Percentiles rank a stretch among this genome's conserved stretches.
These are phyloP conservation scores for Populus hybrid DNA, from an alignment of 441 rosid genomes.

Conservation along the genomic window DNA sequence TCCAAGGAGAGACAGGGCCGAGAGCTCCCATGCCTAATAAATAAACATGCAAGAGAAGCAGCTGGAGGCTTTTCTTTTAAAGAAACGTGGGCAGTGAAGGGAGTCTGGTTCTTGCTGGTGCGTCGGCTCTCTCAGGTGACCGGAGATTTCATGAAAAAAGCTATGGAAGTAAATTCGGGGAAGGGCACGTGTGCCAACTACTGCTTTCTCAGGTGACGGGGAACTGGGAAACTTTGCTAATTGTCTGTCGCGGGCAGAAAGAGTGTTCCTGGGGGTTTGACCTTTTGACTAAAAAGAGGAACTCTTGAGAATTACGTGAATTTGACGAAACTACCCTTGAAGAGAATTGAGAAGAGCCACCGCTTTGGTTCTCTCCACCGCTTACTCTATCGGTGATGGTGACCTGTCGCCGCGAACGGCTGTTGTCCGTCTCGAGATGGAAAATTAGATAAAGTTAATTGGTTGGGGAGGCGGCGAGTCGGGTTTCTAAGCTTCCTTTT, in stretches of 20 bases:
- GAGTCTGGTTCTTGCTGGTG: background rate
- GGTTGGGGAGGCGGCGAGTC: background rate
- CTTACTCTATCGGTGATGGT: background rate
- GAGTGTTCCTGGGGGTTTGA: background rate
- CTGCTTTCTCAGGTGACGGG: conserved; percentile 15
- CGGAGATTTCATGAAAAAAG: conserved; percentile 10
- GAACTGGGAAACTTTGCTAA: background rate
- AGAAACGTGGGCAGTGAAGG: conserved; percentile 5
- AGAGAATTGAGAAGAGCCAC: background rate
- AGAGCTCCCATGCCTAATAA: conserved; percentile 62
- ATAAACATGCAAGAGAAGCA: background rate
- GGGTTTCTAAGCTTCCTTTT: background rate
- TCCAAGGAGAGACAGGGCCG: conserved; percentile 64
- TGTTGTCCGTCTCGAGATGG: background rate
- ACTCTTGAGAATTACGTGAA: background rate
- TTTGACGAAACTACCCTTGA: background rate
- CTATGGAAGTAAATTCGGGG: background rate
- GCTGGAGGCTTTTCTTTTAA: background rate
- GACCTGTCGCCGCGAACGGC: background rate
- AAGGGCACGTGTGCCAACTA: conserved; percentile 3
- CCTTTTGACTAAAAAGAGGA: background rate
- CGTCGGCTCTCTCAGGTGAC: conserved; percentile 5
- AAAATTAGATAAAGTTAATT: background rate
- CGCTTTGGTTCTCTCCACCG: background rate
- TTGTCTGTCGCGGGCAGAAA: background rate